These are phyloP conservation scores for Quercus gilva DNA, from an alignment of 306 rosid genomes.

Conservation along the genomic window DNA sequence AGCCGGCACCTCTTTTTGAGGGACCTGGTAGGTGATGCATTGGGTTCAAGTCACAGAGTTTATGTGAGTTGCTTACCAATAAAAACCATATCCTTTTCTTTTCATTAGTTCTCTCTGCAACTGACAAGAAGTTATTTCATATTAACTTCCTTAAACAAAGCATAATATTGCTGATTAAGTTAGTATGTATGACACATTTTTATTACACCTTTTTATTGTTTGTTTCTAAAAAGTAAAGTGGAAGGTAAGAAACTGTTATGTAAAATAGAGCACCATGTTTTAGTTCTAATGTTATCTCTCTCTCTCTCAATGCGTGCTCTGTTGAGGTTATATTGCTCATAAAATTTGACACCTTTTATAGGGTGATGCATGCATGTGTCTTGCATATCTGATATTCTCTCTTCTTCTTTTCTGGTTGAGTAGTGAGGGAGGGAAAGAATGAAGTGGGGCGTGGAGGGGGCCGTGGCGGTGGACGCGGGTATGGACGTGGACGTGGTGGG, in stretches of 20 bases:
- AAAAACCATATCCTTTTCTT: no score
- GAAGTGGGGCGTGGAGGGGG: slow-evolving; percentile 53
- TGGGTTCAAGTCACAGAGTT: no score
- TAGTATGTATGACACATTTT: no score
- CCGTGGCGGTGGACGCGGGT: slow-evolving; percentile 48
- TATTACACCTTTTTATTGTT: background rate
- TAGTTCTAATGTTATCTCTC: background rate
- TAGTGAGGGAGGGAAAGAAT: slow-evolving; percentile 48
- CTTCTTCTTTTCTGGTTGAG: background rate
- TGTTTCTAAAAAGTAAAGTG: background rate
- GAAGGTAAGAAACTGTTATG: background rate
- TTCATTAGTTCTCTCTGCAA: no score
- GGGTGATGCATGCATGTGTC: background rate
- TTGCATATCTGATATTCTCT: no score
- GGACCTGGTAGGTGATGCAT: no score
- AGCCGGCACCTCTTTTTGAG: no score
- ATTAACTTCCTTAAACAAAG: no score
- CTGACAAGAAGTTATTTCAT: no score
- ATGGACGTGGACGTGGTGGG: slow-evolving; percentile 48
- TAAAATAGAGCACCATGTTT: background rate
- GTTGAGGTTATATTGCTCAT: background rate
- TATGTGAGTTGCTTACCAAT: no score
- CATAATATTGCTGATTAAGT: no score
- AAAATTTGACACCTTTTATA: background rate
- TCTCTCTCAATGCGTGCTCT: background rate